A percentile compares a stretch with the other conserved stretches of the same genome.
Conservation (phyloP, 75 land plant species). For the Pinus taeda region DNA sequence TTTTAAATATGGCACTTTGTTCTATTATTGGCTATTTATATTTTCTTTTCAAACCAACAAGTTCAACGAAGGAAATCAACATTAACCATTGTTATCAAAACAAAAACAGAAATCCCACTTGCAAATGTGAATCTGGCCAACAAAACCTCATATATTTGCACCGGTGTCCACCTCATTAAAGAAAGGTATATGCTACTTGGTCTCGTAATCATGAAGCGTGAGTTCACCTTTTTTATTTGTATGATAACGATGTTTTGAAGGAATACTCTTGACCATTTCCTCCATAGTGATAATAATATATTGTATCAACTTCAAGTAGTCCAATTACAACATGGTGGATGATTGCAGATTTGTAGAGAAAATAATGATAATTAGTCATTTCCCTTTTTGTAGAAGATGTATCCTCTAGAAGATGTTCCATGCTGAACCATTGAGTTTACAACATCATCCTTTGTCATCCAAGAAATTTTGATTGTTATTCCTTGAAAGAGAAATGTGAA, state of each 20-base stretch:
- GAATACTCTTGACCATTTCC: conserved; percentile 53
- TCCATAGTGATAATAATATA: conserved; percentile 78
- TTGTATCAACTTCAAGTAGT: conserved; percentile 50
- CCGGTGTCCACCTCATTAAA: too few relatives aligned
- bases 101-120: too few relatives aligned
- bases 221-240: too few relatives aligned
- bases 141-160: too few relatives aligned
- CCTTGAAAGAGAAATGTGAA: conserved; percentile 76
- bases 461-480: conserved; percentile 62
- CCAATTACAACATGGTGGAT: conserved; percentile 84
- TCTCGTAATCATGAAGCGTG: too few relatives aligned
- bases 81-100: too few relatives aligned
- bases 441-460: conserved; percentile 40
- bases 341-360: conserved; percentile 70
- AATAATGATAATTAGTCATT: conserved; percentile 50
- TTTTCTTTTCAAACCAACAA: too few relatives aligned
- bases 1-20: too few relatives aligned
- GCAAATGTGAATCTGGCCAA: too few relatives aligned
- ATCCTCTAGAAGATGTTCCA: conserved; percentile 62
- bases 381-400: conserved; percentile 49
- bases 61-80: too few relatives aligned
- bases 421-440: conserved; percentile 56
- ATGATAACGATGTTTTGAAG: conserved; percentile 52
- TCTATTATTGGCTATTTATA: too few relatives aligned
- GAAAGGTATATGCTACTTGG: too few relatives aligned